Evolutionary conservation across 805 yeast species (phyloP), one percentile per base, ranked within the genome.

Genomic region (Teunomyces barrocoloradensis): DNA sequence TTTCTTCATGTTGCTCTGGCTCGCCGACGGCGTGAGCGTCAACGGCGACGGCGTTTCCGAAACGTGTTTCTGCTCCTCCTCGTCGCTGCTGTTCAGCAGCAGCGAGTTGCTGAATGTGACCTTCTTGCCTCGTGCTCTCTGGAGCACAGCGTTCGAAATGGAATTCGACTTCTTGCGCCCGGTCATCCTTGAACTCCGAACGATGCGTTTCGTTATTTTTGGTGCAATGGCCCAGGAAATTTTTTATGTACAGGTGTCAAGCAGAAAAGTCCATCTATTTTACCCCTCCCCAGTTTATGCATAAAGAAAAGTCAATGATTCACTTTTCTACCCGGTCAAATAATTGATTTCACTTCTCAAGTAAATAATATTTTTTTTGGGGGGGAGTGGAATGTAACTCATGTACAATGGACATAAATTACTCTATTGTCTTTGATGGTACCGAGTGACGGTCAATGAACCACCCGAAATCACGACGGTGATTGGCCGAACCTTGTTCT

Each of bases 141-240:
- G 58, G 23, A 61, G 53, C 20, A 59, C 54, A 25, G 61, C 66
- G 44, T 60, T 61, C 43, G 60, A 55, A 18, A 61, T 58, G n/a
- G 64, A 56, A 38, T 57, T 52, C 37, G 65, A 55, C 38, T 52
- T 52, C 25, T 38, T 32, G 33, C 55, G 48, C 27, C 50, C 44
- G 11, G 28, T 37, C 28, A 37, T n/a, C 25, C 17, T 12, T 12
- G 17, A 37, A 37, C 18, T 37, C 40, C 40, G 40, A 37, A 13
- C 9, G 13, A 11, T 5, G 23, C 18, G 36, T n/a, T n/a, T 33
- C 10, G 15, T 4, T 30, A 6, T 30, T 30, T 30, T 29, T 11
- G 32, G 13, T 11, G 13, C 32, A 29, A n/a, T 6, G 33, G 20
- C 20, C 20, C 20, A 18, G 20, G 20, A 18, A 18, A 18, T 18